Evolutionary conservation across 208 protist species (phyloP).

Genomic region (Trypanosoma conorhini): DNA sequence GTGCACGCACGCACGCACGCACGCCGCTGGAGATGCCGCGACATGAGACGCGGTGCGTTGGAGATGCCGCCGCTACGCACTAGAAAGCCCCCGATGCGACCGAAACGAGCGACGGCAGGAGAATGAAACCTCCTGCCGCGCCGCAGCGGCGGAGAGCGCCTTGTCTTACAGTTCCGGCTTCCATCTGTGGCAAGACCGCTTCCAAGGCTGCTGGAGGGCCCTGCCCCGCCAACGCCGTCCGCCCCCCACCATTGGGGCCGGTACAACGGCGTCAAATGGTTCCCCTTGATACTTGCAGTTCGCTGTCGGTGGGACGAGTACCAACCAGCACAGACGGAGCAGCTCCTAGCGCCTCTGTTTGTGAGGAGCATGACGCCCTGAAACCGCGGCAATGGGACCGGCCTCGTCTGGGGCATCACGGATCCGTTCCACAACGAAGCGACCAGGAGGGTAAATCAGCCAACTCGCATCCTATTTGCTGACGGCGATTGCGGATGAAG

Average conservation of each 20-base stretch:
- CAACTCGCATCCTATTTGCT: conserved; percentile 11
- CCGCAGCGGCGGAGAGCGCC: background rate
- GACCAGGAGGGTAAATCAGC: conserved; percentile 15
- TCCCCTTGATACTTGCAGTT: too few relatives aligned
- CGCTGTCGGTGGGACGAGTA: too few relatives aligned
- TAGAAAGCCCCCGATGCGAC: too few relatives aligned
- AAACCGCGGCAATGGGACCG: background rate
- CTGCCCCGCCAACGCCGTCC: too few relatives aligned
- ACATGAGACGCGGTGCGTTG: too few relatives aligned
- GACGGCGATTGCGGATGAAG: conserved; percentile 7
- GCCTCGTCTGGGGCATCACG: background rate
- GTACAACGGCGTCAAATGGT: too few relatives aligned
- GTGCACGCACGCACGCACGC: background rate
- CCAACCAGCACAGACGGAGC: too few relatives aligned
- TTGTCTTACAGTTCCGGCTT: background rate
- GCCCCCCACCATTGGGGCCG: too few relatives aligned
- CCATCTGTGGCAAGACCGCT: background rate
- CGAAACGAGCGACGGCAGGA: background rate
- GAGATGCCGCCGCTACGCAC: too few relatives aligned
- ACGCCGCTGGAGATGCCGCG: too few relatives aligned
- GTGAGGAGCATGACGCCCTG: background rate
- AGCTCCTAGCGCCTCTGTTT: too few relatives aligned
- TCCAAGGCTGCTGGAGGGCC: too few relatives aligned
- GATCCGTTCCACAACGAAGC: conserved; percentile 13
- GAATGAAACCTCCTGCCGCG: background rate